These are phyloP conservation scores for Croton setiger DNA, from an alignment of 441 rosid genomes.

Conservation along the genomic window DNA sequence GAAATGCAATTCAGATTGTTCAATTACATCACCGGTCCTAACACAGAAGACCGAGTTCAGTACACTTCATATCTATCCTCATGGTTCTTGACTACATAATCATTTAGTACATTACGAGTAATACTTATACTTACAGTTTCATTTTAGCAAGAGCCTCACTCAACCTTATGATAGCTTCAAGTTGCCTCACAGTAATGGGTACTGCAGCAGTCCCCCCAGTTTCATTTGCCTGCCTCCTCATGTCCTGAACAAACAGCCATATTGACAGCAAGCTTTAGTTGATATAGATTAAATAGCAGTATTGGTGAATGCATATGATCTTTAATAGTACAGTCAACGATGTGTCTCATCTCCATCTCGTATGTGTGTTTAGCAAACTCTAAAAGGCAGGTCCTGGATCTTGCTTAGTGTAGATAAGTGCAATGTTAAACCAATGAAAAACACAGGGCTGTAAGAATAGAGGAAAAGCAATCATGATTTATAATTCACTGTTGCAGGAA, in stretches of 20 bases:
- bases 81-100: background rate
- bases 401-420: background rate
- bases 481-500: background rate
- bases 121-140: conserved; percentile 67
- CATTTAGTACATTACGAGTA: conserved; percentile 4
- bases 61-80: background rate
- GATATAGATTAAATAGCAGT: background rate
- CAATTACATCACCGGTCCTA: too few species aligned
- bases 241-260: conserved; percentile 46
- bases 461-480: background rate
- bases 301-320: background rate
- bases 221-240: conserved; percentile 95
- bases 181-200: conserved; percentile 96
- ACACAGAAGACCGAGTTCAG: too few species aligned
- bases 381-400: background rate
- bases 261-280: conserved; percentile 1
- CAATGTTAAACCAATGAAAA: background rate
- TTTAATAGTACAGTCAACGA: background rate
- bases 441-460: background rate
- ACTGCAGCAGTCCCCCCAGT: conserved; percentile 87
- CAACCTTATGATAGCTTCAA: conserved; percentile 86
- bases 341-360: background rate
- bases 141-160: conserved; percentile 95
- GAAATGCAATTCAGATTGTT: too few species aligned
- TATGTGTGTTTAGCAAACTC: too few species aligned